phyloP scores from a whole-genome alignment of 441 rosid species.

The Syzygium syzygioides region DNA sequence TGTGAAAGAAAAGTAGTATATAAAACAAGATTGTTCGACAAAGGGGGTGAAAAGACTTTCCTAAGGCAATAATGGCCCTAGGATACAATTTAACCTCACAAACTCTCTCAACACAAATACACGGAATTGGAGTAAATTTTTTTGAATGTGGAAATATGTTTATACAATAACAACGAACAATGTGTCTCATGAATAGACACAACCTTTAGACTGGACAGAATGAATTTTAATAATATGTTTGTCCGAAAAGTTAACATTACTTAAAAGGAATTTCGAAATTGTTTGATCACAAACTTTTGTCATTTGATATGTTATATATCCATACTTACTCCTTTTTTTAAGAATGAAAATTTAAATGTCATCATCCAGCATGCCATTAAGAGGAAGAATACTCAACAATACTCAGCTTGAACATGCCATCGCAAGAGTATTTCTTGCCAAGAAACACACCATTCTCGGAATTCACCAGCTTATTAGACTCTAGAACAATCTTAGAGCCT shows the following conservation, averaged over 20 bases:
- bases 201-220: too few species aligned
- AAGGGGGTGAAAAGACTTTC: not conserved
- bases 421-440: not conserved
- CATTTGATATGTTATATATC: not conserved
- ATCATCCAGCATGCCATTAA: not conserved
- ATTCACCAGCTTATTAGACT: not conserved
- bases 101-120: too few species aligned
- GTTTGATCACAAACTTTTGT: too few species aligned
- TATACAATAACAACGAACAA: too few species aligned
- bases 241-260: too few species aligned
- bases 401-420: not conserved
- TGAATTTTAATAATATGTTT: too few species aligned
- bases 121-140: too few species aligned
- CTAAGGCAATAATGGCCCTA: not conserved
- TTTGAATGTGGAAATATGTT: too few species aligned
- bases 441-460: not conserved
- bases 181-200: too few species aligned
- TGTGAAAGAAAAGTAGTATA: not conserved
- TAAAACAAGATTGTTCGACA: not conserved
- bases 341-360: not conserved
- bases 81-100: too few species aligned
- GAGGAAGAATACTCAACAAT: not conserved
- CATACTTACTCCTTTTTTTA: not conserved
- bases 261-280: too few species aligned
- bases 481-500: not conserved